Evolutionary conservation across 257 asterid species (phyloP).

Genomic region (Solanum clarkiae): DNA sequence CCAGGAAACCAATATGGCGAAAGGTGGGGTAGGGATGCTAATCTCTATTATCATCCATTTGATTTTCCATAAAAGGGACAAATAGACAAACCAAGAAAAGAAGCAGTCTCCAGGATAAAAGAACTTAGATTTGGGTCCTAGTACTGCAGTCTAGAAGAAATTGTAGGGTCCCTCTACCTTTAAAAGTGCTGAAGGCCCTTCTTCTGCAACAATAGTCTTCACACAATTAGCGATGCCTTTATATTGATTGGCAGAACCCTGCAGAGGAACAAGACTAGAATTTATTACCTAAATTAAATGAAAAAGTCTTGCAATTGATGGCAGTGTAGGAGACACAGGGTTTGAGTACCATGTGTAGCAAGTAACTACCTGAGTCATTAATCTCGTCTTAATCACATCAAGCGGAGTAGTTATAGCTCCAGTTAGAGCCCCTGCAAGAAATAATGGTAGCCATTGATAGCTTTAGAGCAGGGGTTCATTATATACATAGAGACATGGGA

Average conservation of each 20-base stretch:
- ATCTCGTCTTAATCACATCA: conserved; percentile 92
- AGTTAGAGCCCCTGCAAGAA: conserved; percentile 67
- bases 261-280: conserved; percentile 12
- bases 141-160: background rate
- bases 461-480: background rate
- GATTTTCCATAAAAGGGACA: background rate
- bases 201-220: conserved; percentile 72
- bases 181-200: conserved; percentile 70
- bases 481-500: background rate
- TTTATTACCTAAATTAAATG: background rate
- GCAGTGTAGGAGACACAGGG: background rate
- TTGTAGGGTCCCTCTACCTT: conserved; percentile 32
- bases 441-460: background rate
- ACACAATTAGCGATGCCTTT: conserved; percentile 72
- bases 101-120: background rate
- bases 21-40: background rate
- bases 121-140: background rate
- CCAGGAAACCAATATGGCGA: background rate
- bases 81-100: background rate
- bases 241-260: conserved; percentile 86
- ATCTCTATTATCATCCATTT: background rate
- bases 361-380: conserved; percentile 79
- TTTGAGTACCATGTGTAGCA: background rate
- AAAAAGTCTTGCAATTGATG: background rate
- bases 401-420: conserved; percentile 97